Evolutionary conservation across 305 asterid genomes (phyloP).

Genomic region (Fraxinus latifolia): DNA sequence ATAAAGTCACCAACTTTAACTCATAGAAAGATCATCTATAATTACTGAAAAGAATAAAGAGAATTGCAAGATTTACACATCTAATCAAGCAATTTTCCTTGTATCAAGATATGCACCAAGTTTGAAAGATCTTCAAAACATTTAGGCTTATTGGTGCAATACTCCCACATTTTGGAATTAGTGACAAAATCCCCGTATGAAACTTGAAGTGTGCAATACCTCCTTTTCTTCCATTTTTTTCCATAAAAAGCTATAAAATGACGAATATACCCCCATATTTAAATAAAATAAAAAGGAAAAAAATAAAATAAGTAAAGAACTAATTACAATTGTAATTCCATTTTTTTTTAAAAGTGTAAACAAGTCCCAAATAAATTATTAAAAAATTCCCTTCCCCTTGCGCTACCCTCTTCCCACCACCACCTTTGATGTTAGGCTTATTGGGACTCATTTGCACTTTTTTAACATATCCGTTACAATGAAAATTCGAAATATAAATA

Average conservation of each 20-base stretch:
- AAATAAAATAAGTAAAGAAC: no score
- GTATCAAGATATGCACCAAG: not conserved
- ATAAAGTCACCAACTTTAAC: conserved; percentile 23
- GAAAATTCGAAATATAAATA: not conserved
- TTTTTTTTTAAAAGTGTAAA: not conserved
- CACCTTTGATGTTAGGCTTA: not conserved
- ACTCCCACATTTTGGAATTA: not conserved
- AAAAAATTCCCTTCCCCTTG: not conserved
- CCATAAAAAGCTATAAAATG: no score
- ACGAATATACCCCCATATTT: no score
- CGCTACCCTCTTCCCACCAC: not conserved
- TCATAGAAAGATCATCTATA: not conserved
- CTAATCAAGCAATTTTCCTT: not conserved
- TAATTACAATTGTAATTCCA: not conserved
- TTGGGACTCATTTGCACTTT: not conserved
- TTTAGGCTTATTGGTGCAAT: not conserved
- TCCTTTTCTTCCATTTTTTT: no score
- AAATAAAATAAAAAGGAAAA: no score
- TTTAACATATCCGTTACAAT: not conserved
- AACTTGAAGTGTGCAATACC: not conserved
- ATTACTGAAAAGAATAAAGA: not conserved
- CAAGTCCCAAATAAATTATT: not conserved
- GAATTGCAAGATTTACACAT: not conserved
- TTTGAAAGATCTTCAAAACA: not conserved
- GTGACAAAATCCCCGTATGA: not conserved